These are phyloP conservation scores for Phytophthora pistaciae DNA, from an alignment of 352 stramenopile species.

Conservation along the genomic window DNA sequence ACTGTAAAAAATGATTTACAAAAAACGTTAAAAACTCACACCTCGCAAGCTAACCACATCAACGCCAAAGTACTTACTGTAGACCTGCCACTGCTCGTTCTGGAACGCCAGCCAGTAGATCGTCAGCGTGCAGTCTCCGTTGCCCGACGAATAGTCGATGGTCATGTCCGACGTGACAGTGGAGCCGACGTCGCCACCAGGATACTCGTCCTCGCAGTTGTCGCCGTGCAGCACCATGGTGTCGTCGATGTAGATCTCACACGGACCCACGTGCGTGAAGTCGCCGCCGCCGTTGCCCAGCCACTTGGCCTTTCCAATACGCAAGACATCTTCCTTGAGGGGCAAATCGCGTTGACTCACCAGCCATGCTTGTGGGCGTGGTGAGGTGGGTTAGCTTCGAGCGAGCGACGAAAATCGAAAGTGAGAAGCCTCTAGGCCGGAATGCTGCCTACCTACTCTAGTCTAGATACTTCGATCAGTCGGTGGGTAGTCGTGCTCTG, in stretches of 20 bases:
- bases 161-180: slow-evolving; percentile 32
- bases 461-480: too few species aligned
- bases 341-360: too few species aligned
- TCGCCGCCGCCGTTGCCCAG: slow-evolving; percentile 33
- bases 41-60: too few species aligned
- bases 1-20: slow-evolving; percentile 8
- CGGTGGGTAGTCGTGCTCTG: too few species aligned
- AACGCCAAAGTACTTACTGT: slow-evolving; percentile 36
- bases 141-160: slow-evolving; percentile 52
- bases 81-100: slow-evolving; percentile 44
- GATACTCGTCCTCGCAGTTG: slow-evolving; percentile 47
- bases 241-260: slow-evolving; percentile 57
- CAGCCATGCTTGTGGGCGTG: too few species aligned
- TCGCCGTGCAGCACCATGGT: slow-evolving; percentile 42
- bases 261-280: slow-evolving; percentile 43
- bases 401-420: too few species aligned
- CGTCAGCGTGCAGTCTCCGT: slow-evolving; percentile 40
- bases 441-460: too few species aligned
- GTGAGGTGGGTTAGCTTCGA: too few species aligned
- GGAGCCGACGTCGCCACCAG: slow-evolving; percentile 21
- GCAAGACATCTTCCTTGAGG: too few species aligned
- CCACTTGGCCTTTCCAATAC: too few species aligned
- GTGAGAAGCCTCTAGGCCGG: too few species aligned
- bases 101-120: slow-evolving; percentile 63
- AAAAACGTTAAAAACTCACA: neutral